A percentile compares a stretch with the other conserved stretches of the same genome.
Conservation (phyloP, 2,329 filamentous ascomycete genomes). For the Aspergillus caelatus region DNA sequence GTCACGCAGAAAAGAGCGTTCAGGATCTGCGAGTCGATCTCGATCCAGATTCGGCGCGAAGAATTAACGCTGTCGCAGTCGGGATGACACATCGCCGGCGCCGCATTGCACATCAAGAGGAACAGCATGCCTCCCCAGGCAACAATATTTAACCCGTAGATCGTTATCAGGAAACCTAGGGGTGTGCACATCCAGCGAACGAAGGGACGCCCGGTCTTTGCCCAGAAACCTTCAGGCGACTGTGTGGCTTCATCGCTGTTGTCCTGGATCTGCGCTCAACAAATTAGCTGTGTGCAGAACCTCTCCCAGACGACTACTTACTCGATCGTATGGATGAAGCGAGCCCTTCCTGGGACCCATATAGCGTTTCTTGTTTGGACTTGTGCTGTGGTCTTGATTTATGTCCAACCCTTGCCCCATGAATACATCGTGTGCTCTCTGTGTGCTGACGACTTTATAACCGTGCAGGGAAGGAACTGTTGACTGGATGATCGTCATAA, state of each 20-base stretch:
- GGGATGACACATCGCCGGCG: conserved; percentile 55
- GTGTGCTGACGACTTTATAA: not conserved
- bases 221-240: not conserved
- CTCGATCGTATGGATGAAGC: not conserved
- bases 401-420: not conserved
- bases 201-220: not conserved
- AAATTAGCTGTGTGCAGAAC: not conserved
- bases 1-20: conserved; percentile 87
- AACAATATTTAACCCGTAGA: conserved; percentile 81
- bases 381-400: not conserved
- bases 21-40: conserved; percentile 80
- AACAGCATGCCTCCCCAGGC: conserved; percentile 94
- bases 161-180: conserved; percentile 72
- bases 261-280: not conserved
- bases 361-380: not conserved
- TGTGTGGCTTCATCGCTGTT: not conserved
- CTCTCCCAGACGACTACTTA: not conserved
- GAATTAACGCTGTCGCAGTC: conserved; percentile 73
- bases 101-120: conserved; percentile 76
- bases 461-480: not conserved
- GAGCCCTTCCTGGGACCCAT: not conserved
- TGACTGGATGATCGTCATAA: not conserved
- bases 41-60: conserved; percentile 80
- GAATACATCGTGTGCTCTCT: not conserved
- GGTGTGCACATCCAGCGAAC: conserved; percentile 70